Evolutionary conservation across 139 green algal genomes (phyloP).

Genomic region (Micractinium sp.): DNA sequence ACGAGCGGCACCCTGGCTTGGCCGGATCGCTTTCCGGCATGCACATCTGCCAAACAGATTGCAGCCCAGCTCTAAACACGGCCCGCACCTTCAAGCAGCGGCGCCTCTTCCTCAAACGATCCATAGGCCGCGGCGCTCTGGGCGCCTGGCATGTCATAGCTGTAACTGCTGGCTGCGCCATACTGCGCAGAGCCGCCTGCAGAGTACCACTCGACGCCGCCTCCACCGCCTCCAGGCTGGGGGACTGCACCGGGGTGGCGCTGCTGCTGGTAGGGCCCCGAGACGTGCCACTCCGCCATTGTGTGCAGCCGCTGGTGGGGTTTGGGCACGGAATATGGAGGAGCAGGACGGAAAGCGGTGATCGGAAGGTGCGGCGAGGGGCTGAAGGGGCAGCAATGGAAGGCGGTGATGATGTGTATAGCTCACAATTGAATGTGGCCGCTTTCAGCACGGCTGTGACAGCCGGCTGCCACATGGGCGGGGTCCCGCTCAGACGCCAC

Average conservation of each 20-base stretch:
- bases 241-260: background rate
- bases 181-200: slow-evolving; percentile 1
- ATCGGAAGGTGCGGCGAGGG: background rate
- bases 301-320: too few relatives aligned
- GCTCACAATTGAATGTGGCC: too few relatives aligned
- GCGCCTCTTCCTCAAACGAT: slow-evolving; percentile 87
- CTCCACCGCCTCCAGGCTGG: background rate
- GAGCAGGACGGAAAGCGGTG: background rate
- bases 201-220: slow-evolving; percentile 34
- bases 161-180: background rate
- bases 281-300: slow-evolving; percentile 25
- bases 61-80: background rate
- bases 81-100: slow-evolving; percentile 81
- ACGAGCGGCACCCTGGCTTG: background rate
- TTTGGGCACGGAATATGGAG: background rate
- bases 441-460: too few relatives aligned
- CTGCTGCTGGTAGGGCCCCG: slow-evolving; percentile 6
- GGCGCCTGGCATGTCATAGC: background rate
- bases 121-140: slow-evolving; percentile 45
- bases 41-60: background rate
- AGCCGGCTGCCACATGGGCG: too few relatives aligned
- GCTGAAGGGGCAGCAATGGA: background rate
- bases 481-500: too few relatives aligned
- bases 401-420: background rate
- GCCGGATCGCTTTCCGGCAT: background rate